phyloP scores from a whole-genome alignment of 345 rosid genomes.

The Raphanus sativus region DNA sequence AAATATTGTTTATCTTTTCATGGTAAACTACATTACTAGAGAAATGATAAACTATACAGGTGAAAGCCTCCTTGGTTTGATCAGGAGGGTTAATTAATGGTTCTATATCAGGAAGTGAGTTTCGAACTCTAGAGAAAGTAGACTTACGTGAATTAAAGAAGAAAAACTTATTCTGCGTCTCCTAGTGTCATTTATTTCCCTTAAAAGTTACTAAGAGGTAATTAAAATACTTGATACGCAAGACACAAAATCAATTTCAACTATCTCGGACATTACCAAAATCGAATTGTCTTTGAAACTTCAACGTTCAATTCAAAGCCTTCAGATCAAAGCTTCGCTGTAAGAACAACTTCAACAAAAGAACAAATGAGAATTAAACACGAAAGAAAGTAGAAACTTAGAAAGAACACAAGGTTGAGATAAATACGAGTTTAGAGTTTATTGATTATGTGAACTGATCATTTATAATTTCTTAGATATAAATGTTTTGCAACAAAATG shows the following conservation, averaged over 20 bases:
- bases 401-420: background rate
- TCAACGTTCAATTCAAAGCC: background rate
- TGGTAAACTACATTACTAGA: background rate
- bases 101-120: too few species aligned
- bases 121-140: too few species aligned
- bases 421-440: background rate
- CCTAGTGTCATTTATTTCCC: background rate
- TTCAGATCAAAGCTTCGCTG: background rate
- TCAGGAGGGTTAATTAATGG: too few species aligned
- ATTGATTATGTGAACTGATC: background rate
- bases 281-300: background rate
- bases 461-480: too few species aligned
- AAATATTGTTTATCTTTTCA: background rate
- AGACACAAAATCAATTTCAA: constrained; percentile 6
- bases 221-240: background rate
- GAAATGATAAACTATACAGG: background rate
- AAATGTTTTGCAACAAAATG: too few species aligned
- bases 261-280: background rate
- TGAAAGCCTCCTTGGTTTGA: too few species aligned
- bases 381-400: background rate
- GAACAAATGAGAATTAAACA: background rate
- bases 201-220: background rate
- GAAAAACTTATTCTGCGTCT: too few species aligned
- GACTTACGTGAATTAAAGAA: too few species aligned
- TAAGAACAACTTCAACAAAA: background rate